A percentile compares a stretch with the other conserved stretches of the same genome.
These are phyloP conservation scores for Candida glaebosa DNA, from an alignment of 805 yeast genomes.

Conservation along the genomic window DNA sequence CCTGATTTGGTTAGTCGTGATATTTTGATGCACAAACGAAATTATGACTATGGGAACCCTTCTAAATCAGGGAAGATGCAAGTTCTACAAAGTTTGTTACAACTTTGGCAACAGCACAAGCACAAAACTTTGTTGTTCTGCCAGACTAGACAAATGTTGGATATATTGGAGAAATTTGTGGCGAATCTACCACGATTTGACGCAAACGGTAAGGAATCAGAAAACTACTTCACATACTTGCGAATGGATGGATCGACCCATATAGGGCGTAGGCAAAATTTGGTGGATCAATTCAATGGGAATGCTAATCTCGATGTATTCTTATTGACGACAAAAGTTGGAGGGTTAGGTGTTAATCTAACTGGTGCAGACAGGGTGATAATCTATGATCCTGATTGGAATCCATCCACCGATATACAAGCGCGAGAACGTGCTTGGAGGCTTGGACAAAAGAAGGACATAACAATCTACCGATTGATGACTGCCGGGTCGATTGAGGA, in stretches of 20 bases:
- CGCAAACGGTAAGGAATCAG: conserved; percentile 9
- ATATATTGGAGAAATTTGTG: conserved; percentile 72
- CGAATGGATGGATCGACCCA: conserved; percentile 96
- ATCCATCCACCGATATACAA: conserved; percentile 95
- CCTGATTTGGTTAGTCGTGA: conserved; percentile 73
- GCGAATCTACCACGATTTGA: conserved; percentile 28
- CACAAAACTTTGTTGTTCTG: conserved; percentile 84
- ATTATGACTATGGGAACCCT: conserved; percentile 51
- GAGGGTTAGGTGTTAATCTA: conserved; percentile 90
- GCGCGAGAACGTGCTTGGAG: conserved; percentile 98
- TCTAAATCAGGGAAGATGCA: conserved; percentile 83
- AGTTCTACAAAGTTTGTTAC: conserved; percentile 71
- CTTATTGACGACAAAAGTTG: conserved; percentile 88
- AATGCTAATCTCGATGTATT: conserved; percentile 60
- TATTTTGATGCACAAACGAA: conserved; percentile 27
- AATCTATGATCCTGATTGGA: conserved; percentile 97
- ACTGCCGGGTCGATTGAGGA: conserved; percentile 96
- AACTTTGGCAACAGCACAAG: conserved; percentile 71
- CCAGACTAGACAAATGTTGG: conserved; percentile 92
- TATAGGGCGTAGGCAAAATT: conserved; percentile 66
- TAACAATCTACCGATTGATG: conserved; percentile 85
- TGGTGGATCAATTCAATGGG: conserved; percentile 79
- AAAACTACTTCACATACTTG: conserved; percentile 44
- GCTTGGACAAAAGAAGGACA: conserved; percentile 90
- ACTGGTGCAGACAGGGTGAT: conserved; percentile 96